phyloP scores from a whole-genome alignment of 2,329 filamentous ascomycete species.

The Phaeosphaeria sp. region DNA sequence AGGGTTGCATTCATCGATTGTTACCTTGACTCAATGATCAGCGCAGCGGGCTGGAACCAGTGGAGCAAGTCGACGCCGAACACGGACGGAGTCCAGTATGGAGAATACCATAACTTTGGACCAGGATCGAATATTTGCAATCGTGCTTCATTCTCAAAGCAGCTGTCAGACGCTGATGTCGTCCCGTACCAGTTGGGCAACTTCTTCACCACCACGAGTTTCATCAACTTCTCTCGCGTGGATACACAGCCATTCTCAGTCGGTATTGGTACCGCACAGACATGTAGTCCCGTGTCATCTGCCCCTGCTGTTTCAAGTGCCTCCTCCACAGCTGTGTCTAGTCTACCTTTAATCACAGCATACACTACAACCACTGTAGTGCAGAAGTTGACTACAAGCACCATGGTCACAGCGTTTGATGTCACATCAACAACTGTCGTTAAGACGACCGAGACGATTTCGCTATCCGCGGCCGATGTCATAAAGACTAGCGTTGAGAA shows the following conservation, averaged over 20 bases:
- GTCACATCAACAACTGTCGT: slow-evolving; percentile 27
- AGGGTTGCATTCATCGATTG: slow-evolving; percentile 25
- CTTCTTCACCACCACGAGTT: slow-evolving; percentile 51
- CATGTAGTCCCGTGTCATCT: slow-evolving; percentile 27
- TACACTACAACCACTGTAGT: slow-evolving; percentile 25
- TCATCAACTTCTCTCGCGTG: slow-evolving; percentile 52
- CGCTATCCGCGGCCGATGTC: slow-evolving; percentile 19
- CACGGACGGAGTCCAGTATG: slow-evolving; percentile 24
- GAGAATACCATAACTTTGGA: slow-evolving; percentile 48
- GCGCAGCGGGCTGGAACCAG: slow-evolving; percentile 25
- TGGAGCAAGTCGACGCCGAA: slow-evolving; percentile 27
- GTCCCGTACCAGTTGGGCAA: slow-evolving; percentile 49
- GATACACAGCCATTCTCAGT: slow-evolving; percentile 47
- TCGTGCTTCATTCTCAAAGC: slow-evolving; percentile 46
- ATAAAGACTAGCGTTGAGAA: slow-evolving; percentile 19
- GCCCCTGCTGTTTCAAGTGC: slow-evolving; percentile 3
- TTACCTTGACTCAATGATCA: slow-evolving; percentile 28
- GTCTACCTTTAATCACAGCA: slow-evolving; percentile 14
- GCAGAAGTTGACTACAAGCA: slow-evolving; percentile 25
- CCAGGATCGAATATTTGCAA: slow-evolving; percentile 40
- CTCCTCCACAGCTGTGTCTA: neutral
- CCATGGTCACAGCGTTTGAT: slow-evolving; percentile 23
- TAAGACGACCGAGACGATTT: slow-evolving; percentile 15
- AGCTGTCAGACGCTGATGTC: slow-evolving; percentile 45
- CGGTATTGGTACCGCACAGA: slow-evolving; percentile 37